Evolutionary conservation across 306 rosid genomes (phyloP).

Genomic region (Corylus avellana): DNA sequence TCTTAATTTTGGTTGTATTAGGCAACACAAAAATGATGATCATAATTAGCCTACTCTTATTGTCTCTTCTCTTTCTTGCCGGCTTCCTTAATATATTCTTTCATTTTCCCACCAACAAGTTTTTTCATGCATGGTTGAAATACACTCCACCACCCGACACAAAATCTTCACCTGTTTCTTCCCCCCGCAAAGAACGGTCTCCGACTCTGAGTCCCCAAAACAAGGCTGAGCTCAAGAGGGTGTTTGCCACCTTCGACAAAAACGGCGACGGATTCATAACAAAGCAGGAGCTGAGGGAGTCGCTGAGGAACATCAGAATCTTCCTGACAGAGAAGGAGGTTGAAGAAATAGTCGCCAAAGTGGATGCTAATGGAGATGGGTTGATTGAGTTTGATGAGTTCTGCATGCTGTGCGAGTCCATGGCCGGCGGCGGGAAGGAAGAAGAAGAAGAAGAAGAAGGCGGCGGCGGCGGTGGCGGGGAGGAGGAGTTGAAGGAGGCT

Average conservation of each 20-base stretch:
- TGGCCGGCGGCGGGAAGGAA: slow-evolving; percentile 19
- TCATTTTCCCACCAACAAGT: slow-evolving; percentile 47
- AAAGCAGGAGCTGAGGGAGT: slow-evolving; percentile 62
- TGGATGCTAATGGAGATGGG: slow-evolving; percentile 79
- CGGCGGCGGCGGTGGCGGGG: neutral
- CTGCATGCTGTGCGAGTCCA: slow-evolving; percentile 47
- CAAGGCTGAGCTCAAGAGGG: slow-evolving; percentile 43
- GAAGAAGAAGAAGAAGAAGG: neutral
- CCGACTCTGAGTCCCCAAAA: neutral
- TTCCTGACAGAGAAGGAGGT: slow-evolving; percentile 54
- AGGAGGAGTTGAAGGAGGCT: slow-evolving; percentile 62
- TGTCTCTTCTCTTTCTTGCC: slow-evolving; percentile 59
- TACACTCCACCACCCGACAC: slow-evolving; percentile 24
- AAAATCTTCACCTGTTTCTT: slow-evolving; percentile 7
- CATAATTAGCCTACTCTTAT: slow-evolving; percentile 37
- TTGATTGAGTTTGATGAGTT: slow-evolving; percentile 83
- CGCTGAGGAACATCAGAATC: slow-evolving; percentile 63
- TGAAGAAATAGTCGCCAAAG: slow-evolving; percentile 58
- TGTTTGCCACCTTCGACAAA: slow-evolving; percentile 77
- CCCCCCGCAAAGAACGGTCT: slow-evolving; percentile 6
- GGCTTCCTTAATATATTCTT: slow-evolving; percentile 54
- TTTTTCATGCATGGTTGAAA: slow-evolving; percentile 38
- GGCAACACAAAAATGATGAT: slow-evolving; percentile 35
- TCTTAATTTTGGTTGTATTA: slow-evolving; percentile 4
- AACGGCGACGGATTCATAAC: slow-evolving; percentile 76